Conservation (phyloP, 768 basidiomycete genomes). For the Podaxis mareebaensis region DNA sequence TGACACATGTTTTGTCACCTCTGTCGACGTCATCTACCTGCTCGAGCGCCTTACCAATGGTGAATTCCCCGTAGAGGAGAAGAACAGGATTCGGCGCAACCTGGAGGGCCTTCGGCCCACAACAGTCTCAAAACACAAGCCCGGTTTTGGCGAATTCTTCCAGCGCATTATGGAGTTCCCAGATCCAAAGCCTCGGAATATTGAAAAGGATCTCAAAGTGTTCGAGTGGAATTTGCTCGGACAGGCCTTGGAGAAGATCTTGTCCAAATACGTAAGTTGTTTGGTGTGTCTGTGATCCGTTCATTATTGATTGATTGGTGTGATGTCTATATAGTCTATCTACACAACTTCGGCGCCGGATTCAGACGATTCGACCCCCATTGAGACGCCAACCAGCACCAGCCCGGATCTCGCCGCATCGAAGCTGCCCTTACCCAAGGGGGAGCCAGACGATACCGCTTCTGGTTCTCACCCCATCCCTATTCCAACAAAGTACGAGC, state of each 20-base stretch:
- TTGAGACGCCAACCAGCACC: constrained; percentile 26
- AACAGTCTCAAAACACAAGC: constrained; percentile 86
- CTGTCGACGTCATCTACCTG: constrained; percentile 93
- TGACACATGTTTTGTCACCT: constrained; percentile 84
- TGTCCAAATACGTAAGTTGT: constrained; percentile 77
- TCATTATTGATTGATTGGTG: constrained; percentile 10
- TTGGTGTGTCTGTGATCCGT: background rate
- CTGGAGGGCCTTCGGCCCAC: constrained; percentile 90
- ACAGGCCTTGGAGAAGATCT: constrained; percentile 75
- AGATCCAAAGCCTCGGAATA: constrained; percentile 90
- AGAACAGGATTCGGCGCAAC: constrained; percentile 93
- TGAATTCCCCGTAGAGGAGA: constrained; percentile 91
- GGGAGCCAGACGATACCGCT: background rate
- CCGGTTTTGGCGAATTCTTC: constrained; percentile 85
- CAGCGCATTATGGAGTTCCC: constrained; percentile 96
- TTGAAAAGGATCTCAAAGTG: constrained; percentile 95
- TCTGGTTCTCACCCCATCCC: constrained; percentile 1
- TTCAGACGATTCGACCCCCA: constrained; percentile 34
- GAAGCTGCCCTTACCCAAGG: constrained; percentile 28
- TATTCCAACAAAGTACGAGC: constrained; percentile 29
- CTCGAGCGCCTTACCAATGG: constrained; percentile 78
- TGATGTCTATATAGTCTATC: constrained; percentile 38
- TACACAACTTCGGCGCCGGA: constrained; percentile 38
- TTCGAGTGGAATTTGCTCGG: constrained; percentile 76
- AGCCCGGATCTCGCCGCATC: constrained; percentile 29